Base-by-base conservation (phyloP, 2,329 filamentous ascomycete genomes). In the Neopestalotiopsis rosae region DNA sequence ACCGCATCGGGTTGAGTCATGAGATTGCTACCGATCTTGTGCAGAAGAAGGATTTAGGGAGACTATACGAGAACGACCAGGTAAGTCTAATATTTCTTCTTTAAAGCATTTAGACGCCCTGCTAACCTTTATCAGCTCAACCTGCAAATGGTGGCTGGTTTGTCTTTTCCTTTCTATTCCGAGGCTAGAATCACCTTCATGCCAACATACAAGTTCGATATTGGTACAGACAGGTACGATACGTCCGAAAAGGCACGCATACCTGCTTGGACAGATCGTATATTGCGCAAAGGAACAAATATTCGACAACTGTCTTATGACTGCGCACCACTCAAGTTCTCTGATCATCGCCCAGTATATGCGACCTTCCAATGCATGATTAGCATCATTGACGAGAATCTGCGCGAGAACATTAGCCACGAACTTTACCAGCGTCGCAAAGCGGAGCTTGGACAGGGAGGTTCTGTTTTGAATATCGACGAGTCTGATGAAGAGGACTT, bases 261-360 rank as follows among this genome's bases (percentile, higher is more conserved):
- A 71, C 96, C 96, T 2, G 96, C 96, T 0, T 99, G 96, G 96
- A 98, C 95, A 70, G 96, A 99, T 80, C 92, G 96, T 49, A 92
- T 99, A 61, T 83, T 99, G 9, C 91, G 93, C 69, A 97, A 95
- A 81, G 96, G 96, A 7, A 84, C 88, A 69, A 95, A 94, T 73
- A 87, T 99, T 45, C 90, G 91, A 57, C 96, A 98, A 78, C 84
- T 92, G 12, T 88, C 92, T 40, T 99, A 99, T 80, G 89, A 93
- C 75, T 91, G 89, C 66, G 94, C 95, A 3, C 91, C 94, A 38
- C 84, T 99, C 45, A 89, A 88, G 13, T 97, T 98, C 78, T 99
- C 96, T 0, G 96, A 99, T 77, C 96, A 99, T 79, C 89, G 95
- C n/a, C 96, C 96, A 1, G 95, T 99, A 0, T 98, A 94, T 80